Conservation (phyloP, 2,329 filamentous ascomycete species). For the Fusarium keratoplasticum region DNA sequence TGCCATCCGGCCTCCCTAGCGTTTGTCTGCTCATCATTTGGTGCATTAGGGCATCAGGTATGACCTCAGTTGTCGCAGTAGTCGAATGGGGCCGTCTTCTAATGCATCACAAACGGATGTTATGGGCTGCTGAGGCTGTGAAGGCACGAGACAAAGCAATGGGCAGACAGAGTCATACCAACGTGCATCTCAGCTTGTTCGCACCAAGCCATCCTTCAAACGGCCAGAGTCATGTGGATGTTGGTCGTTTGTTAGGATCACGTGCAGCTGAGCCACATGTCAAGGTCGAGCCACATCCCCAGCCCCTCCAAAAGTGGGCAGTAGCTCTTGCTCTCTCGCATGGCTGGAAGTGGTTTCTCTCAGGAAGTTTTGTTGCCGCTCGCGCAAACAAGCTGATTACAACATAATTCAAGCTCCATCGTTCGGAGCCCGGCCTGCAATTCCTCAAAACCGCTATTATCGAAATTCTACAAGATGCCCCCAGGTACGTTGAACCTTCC, state of each 20-base stretch:
- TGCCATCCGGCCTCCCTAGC: background rate
- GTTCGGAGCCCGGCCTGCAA: background rate
- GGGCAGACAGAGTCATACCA: background rate
- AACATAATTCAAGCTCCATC: background rate
- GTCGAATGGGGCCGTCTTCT: background rate
- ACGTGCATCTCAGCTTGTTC: background rate
- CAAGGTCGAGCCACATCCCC: conserved; percentile 10
- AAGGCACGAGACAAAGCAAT: background rate
- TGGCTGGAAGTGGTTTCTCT: conserved; percentile 9
- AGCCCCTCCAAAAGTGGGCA: conserved; percentile 8
- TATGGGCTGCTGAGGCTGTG: background rate
- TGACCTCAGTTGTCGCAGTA: background rate
- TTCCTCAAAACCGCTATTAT: background rate
- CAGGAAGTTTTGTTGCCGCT: background rate
- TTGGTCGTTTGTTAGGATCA: background rate
- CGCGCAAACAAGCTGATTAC: background rate
- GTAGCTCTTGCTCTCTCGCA: background rate
- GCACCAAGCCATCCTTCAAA: background rate
- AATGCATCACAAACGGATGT: background rate
- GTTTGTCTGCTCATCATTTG: background rate
- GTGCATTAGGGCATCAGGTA: background rate
- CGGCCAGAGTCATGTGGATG: background rate
- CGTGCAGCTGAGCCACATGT: conserved; percentile 15
- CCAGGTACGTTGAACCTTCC: conserved; percentile 36
- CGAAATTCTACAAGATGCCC: conserved; percentile 35